These are phyloP conservation scores for Logfia minima DNA, from an alignment of 129 eudicot species.

Conservation along the genomic window DNA sequence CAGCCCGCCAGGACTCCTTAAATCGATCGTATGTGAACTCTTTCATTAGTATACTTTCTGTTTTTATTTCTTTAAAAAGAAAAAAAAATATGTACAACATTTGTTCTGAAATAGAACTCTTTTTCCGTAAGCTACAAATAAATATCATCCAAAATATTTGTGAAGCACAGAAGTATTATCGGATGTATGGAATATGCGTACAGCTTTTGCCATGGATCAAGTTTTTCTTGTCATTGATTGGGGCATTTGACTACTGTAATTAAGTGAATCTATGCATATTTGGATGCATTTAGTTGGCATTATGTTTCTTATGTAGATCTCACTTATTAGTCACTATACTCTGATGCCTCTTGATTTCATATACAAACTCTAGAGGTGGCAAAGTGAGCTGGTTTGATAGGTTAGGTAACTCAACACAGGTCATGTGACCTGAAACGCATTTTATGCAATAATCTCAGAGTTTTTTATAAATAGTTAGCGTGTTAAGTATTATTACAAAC, in stretches of 20 bases:
- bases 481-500: background rate
- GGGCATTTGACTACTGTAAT: background rate
- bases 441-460: background rate
- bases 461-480: background rate
- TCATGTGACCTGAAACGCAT: background rate
- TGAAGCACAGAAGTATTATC: background rate
- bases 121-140: background rate
- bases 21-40: slow-evolving; percentile 68
- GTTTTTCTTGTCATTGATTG: background rate
- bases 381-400: background rate
- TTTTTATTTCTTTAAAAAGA: background rate
- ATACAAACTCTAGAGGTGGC: background rate
- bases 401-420: background rate
- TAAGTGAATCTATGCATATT: background rate
- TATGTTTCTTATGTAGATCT: background rate
- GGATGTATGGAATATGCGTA: background rate
- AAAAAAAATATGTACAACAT: background rate
- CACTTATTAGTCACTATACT: background rate
- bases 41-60: background rate
- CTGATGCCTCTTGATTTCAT: slow-evolving; percentile 5
- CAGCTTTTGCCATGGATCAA: background rate
- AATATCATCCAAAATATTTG: background rate
- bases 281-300: background rate
- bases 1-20: slow-evolving; percentile 73
- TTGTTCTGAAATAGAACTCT: background rate